A percentile compares a stretch with the other conserved stretches of the same genome.
Conservation (phyloP, 768 basidiomycete species). For the Auriculariales sp. region DNA sequence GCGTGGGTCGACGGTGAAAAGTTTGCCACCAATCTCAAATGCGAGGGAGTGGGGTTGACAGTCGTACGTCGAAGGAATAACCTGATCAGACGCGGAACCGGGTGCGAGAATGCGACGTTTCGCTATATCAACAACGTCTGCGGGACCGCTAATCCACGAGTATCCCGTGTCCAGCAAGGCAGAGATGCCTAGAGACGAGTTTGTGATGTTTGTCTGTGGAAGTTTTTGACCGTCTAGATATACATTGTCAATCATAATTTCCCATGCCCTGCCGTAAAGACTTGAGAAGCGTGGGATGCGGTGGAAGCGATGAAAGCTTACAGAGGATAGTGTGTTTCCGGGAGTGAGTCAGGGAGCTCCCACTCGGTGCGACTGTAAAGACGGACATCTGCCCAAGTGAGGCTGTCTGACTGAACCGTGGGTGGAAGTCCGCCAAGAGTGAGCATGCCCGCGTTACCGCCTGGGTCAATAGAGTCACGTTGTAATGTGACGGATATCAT, state of each 20-base stretch:
- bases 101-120: conserved; percentile 38
- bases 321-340: conserved; percentile 1
- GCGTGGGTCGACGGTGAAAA: conserved; percentile 63
- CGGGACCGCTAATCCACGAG: conserved; percentile 61
- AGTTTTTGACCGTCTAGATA: conserved; percentile 51
- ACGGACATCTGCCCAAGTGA: conserved; percentile 57
- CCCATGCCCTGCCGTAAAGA: conserved; percentile 37
- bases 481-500: conserved; percentile 50
- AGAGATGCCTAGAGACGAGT: conserved; percentile 36
- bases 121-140: conserved; percentile 46
- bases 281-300: not conserved
- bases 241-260: conserved; percentile 54
- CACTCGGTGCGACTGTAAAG: conserved; percentile 35
- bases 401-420: conserved; percentile 27
- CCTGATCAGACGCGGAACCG: conserved; percentile 50
- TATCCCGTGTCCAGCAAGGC: conserved; percentile 67
- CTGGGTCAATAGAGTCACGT: conserved; percentile 51
- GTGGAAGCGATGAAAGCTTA: not conserved
- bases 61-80: conserved; percentile 26
- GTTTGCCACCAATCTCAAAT: conserved; percentile 52
- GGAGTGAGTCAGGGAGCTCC: conserved; percentile 34
- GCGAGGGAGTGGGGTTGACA: conserved; percentile 50
- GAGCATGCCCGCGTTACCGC: conserved; percentile 50
- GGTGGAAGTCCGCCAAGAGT: conserved; percentile 52
- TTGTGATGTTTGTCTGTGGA: conserved; percentile 37